A percentile compares a stretch with the other conserved stretches of the same genome.
Evolutionary conservation across 2,329 filamentous ascomycete species (phyloP).

Genomic region (Cyphellophora europaea): DNA sequence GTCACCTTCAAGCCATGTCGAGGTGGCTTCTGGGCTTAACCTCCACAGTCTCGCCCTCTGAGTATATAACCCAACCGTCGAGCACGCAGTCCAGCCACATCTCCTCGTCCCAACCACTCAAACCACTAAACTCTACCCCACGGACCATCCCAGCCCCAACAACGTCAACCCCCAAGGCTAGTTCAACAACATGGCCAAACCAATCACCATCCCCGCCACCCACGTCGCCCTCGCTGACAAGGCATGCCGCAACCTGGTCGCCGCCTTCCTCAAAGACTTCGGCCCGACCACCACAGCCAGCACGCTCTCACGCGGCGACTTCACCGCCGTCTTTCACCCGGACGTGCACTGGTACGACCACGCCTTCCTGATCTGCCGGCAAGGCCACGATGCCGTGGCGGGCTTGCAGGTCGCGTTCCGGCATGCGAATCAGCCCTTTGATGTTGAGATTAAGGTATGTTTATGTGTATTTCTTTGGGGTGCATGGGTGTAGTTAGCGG

Average conservation of each 20-base stretch:
- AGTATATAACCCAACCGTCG: no score
- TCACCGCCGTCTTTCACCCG: conserved; percentile 5
- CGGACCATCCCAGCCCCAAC: no score
- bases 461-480: neutral
- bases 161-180: no score
- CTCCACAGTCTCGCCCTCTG: no score
- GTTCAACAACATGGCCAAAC: no score
- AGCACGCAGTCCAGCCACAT: no score
- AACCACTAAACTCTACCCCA: no score
- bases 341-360: conserved; percentile 8
- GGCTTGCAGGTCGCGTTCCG: conserved; percentile 5
- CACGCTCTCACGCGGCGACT: conserved; percentile 1
- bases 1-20: no score
- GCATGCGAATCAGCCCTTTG: conserved; percentile 7
- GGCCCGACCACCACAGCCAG: neutral
- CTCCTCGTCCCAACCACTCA: no score
- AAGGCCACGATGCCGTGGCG: conserved; percentile 5
- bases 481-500: no score
- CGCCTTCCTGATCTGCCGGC: conserved; percentile 5
- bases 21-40: no score
- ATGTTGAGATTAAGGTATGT: conserved; percentile 5
- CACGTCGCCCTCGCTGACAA: conserved; percentile 5
- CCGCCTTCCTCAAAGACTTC: conserved; percentile 4
- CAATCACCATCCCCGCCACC: conserved; percentile 3
- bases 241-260: conserved; percentile 4